Conservation (phyloP, 2,329 filamentous ascomycete genomes). For the Zelopaecilomyces penicillatus region DNA sequence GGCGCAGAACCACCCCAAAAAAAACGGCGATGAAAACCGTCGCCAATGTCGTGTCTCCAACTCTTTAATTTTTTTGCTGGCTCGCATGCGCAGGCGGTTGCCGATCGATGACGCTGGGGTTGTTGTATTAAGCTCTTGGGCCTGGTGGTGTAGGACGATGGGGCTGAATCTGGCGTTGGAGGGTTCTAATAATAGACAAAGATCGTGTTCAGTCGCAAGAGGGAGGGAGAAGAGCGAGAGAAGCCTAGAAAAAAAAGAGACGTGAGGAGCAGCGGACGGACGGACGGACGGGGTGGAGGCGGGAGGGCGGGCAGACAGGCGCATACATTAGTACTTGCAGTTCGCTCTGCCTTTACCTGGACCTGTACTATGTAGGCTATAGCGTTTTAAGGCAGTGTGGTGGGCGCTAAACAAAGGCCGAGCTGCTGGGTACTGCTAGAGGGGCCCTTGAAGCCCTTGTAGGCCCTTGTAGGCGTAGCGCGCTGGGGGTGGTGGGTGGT, state of each 20-base stretch:
- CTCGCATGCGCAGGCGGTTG: constrained; percentile 1
- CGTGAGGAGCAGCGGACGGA: neutral
- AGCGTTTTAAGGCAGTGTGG: too few relatives aligned
- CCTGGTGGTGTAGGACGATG: constrained; percentile 24
- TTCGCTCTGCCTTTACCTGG: too few relatives aligned
- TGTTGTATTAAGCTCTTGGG: constrained; percentile 8
- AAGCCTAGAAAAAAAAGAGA: constrained; percentile 2
- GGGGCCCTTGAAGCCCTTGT: too few relatives aligned
- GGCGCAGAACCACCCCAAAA: too few relatives aligned
- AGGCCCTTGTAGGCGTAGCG: too few relatives aligned
- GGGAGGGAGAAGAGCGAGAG: constrained; percentile 14
- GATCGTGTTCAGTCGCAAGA: constrained; percentile 32
- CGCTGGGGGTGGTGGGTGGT: too few relatives aligned
- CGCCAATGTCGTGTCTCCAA: too few relatives aligned
- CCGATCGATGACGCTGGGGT: constrained; percentile 9
- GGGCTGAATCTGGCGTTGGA: constrained; percentile 42
- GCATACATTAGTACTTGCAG: neutral
- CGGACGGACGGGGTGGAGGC: neutral
- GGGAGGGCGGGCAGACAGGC: neutral
- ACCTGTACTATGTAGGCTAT: too few relatives aligned
- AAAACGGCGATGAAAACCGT: too few relatives aligned
- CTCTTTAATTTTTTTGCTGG: too few relatives aligned
- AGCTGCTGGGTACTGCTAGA: too few relatives aligned
- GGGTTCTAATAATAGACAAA: constrained; percentile 43
- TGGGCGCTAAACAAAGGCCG: too few relatives aligned